A percentile compares a stretch with the other conserved stretches of the same genome.
These are phyloP conservation scores for Neopestalotiopsis rosae DNA, from an alignment of 2,329 filamentous ascomycete genomes.

Conservation along the genomic window DNA sequence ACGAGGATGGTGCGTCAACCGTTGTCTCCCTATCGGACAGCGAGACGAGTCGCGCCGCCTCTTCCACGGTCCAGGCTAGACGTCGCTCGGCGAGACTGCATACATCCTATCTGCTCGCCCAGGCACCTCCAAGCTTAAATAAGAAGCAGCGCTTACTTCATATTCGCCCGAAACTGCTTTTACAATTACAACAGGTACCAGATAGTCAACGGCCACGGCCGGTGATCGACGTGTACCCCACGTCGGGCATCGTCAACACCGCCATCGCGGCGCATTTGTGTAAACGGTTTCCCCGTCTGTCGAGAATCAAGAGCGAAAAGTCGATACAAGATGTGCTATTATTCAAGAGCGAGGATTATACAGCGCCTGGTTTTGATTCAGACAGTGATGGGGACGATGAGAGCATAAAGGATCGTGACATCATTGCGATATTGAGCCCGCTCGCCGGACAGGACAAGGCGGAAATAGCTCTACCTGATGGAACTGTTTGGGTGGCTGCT, in stretches of 20 bases:
- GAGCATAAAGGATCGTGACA: constrained; percentile 46
- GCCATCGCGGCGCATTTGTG: constrained; percentile 64
- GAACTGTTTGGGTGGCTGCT: constrained; percentile 61
- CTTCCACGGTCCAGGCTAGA: constrained; percentile 41
- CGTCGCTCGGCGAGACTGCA: constrained; percentile 58
- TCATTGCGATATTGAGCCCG: constrained; percentile 74
- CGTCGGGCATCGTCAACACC: constrained; percentile 61
- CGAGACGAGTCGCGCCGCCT: constrained; percentile 49
- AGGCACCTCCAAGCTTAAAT: constrained; percentile 65
- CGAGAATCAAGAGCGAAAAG: constrained; percentile 66
- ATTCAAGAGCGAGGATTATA: constrained; percentile 73
- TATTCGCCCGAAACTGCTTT: constrained; percentile 69
- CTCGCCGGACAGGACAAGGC: constrained; percentile 59
- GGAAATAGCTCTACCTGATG: constrained; percentile 71
- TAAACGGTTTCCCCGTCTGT: constrained; percentile 67
- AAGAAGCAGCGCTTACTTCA: constrained; percentile 69
- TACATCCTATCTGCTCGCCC: constrained; percentile 70
- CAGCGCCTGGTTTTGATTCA: constrained; percentile 39
- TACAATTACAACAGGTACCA: constrained; percentile 74
- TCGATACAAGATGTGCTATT: constrained; percentile 74
- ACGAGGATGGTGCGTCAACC: constrained; percentile 54
- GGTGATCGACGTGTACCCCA: constrained; percentile 75
- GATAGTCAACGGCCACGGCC: constrained; percentile 67
- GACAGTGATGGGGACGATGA: constrained; percentile 48
- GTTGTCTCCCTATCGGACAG: constrained; percentile 49